Conservation (phyloP, 768 basidiomycete species). For the Boletus reticuloceps region DNA sequence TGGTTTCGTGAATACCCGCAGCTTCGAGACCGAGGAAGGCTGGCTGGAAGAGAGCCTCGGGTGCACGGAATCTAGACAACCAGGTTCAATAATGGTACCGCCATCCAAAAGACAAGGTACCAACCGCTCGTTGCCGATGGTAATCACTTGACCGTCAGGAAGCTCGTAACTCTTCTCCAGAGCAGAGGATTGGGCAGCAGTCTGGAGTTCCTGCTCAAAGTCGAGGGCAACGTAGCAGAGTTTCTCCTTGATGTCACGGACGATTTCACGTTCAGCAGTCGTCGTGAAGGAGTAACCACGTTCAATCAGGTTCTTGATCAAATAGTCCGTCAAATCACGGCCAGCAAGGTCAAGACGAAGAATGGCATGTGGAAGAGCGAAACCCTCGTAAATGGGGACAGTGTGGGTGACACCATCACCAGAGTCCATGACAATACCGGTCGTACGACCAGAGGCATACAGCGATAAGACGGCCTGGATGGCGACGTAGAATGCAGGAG, state of each 20-base stretch:
- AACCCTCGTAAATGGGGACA: slow-evolving; percentile 96
- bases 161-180: slow-evolving; percentile 94
- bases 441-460: slow-evolving; percentile 94
- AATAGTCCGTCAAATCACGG: slow-evolving; percentile 82
- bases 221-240: slow-evolving; percentile 94
- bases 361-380: slow-evolving; percentile 90
- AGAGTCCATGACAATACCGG: slow-evolving; percentile 92
- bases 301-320: slow-evolving; percentile 85
- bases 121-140: slow-evolving; percentile 66
- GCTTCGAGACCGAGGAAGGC: slow-evolving; percentile 68
- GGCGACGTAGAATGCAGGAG: slow-evolving; percentile 70
- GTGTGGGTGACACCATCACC: slow-evolving; percentile 97
- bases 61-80: slow-evolving; percentile 48
- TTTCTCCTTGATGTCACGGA: slow-evolving; percentile 93
- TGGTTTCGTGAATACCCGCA: slow-evolving; percentile 77
- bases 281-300: slow-evolving; percentile 95
- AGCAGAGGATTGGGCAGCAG: slow-evolving; percentile 83
- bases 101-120: slow-evolving; percentile 3
- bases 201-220: slow-evolving; percentile 91
- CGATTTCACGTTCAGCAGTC: slow-evolving; percentile 90
- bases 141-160: slow-evolving; percentile 92
- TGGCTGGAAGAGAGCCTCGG: slow-evolving; percentile 59
- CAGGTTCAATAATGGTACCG: not conserved
- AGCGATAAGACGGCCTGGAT: slow-evolving; percentile 75
- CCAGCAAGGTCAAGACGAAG: slow-evolving; percentile 90